Conservation (phyloP, 371 early-diverging fungal species). For the Mortierella sp. region DNA sequence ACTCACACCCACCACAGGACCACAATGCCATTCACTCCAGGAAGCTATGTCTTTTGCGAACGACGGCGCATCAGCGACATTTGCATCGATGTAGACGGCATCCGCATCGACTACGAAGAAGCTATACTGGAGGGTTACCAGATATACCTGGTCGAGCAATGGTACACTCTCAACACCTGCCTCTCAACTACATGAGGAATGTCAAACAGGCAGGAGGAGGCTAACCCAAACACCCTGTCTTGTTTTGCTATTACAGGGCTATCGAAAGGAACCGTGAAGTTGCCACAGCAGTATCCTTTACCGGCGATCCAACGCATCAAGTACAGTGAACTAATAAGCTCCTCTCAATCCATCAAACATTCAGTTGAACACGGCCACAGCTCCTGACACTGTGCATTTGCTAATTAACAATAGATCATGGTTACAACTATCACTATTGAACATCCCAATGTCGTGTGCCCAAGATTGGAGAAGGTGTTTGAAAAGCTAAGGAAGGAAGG, state of each 20-base stretch:
- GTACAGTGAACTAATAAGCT: slow-evolving; percentile 46
- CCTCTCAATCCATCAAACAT: neutral
- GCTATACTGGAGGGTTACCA: slow-evolving; percentile 70
- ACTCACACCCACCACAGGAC: neutral
- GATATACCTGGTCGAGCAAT: slow-evolving; percentile 79
- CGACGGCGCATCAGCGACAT: slow-evolving; percentile 62
- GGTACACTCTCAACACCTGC: slow-evolving; percentile 52
- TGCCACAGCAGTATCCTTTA: slow-evolving; percentile 74
- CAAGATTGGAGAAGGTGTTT: slow-evolving; percentile 62
- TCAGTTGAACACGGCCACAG: neutral
- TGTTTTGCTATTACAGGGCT: slow-evolving; percentile 60
- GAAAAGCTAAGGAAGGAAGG: slow-evolving; percentile 58
- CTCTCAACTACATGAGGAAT: neutral
- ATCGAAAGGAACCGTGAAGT: slow-evolving; percentile 69
- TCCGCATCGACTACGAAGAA: slow-evolving; percentile 64
- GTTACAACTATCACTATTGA: slow-evolving; percentile 66
- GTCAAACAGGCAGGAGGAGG: neutral
- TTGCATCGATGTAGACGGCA: slow-evolving; percentile 62
- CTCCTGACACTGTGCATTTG: neutral
- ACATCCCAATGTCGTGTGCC: slow-evolving; percentile 64
- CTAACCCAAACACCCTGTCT: neutral
- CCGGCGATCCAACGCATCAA: slow-evolving; percentile 70
- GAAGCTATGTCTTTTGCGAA: slow-evolving; percentile 70
- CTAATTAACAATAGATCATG: slow-evolving; percentile 64
- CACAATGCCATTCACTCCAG: slow-evolving; percentile 38